A percentile compares a stretch with the other conserved stretches of the same genome.
Evolutionary conservation across 2,329 filamentous ascomycete species (phyloP).

Genomic region (Gaeumannomyces sp.): DNA sequence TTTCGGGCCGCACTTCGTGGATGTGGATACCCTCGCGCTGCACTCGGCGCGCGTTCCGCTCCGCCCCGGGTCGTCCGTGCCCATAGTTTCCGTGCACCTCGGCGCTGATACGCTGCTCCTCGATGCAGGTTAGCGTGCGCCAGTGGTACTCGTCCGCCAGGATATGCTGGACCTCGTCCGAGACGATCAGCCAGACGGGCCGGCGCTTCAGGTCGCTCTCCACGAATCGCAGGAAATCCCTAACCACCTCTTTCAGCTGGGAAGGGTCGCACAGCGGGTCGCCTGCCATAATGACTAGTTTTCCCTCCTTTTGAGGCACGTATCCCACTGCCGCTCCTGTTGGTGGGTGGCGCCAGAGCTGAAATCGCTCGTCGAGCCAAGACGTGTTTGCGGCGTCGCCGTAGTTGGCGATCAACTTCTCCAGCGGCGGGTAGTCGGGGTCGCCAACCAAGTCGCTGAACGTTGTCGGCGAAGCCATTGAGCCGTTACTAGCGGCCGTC

Average conservation of each 20-base stretch:
- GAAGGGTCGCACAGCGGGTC: slow-evolving; percentile 76
- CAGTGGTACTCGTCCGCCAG: slow-evolving; percentile 76
- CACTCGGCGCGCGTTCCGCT: slow-evolving; percentile 72
- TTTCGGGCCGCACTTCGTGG: slow-evolving; percentile 61
- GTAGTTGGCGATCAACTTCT: slow-evolving; percentile 90
- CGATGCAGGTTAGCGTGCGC: slow-evolving; percentile 82
- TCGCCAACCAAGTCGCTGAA: background rate
- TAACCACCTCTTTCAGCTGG: slow-evolving; percentile 70
- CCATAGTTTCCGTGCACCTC: slow-evolving; percentile 61
- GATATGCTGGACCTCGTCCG: slow-evolving; percentile 69
- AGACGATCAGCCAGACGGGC: slow-evolving; percentile 86
- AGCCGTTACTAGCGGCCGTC: background rate
- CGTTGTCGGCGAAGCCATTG: background rate
- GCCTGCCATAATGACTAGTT: slow-evolving; percentile 78
- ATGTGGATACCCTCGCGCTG: slow-evolving; percentile 82
- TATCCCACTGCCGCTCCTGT: slow-evolving; percentile 84
- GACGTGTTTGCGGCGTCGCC: slow-evolving; percentile 91
- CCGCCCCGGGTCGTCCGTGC: slow-evolving; percentile 40
- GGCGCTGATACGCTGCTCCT: slow-evolving; percentile 81
- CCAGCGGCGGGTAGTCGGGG: slow-evolving; percentile 62
- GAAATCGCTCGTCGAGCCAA: slow-evolving; percentile 84
- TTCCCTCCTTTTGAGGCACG: slow-evolving; percentile 54
- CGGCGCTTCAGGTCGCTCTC: slow-evolving; percentile 59
- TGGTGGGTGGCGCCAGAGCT: slow-evolving; percentile 73
- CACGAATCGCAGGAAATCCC: slow-evolving; percentile 68